Evolutionary conservation across 2,329 filamentous ascomycete genomes (phyloP), one percentile per base, ranked within the genome.

Genomic region (Beauveria pseudobassiana): DNA sequence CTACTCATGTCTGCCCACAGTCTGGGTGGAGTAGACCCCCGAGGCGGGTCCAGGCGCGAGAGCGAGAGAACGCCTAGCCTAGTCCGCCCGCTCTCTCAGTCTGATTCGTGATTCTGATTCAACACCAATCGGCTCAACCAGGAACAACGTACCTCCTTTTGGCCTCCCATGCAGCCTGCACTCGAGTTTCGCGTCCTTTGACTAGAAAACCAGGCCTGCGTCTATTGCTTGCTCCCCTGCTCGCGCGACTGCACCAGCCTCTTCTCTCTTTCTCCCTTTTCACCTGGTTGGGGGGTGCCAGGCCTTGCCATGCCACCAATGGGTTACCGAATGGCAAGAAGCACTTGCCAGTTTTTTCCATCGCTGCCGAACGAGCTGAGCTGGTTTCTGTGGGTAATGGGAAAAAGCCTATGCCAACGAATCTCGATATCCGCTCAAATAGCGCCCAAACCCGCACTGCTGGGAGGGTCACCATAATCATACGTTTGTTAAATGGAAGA

Each of bases 381-480:
- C 12, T 42, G 52, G 7, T 42, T 22, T 6, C 40, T 45, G 52
- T 54, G 52, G 52, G 52, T 54, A 43, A 6, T 26, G 12, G 20
- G 18, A 20, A n/a, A 34, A 34, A 20, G 26, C 49, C 14, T 42
- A n/a, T 52, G 51, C 34, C 14, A 20, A 30, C 40, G 22, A 45
- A 55, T 55, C 52, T 43, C 38, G 52, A 55, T 55, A 55, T 55
- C 52, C 52, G 52, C 52, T 28, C 40, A 26, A 42, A 16, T 54
- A 54, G 51, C 40, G 52, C 7, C 52, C 38, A 24, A 43, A 42
- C 38, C 12, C 38, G 30, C 5, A 24, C 52, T 7, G 1, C 34
- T 24, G 20, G 50, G 50, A 40, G 30, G 34, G 18, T 34, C 18
- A 46, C 7, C 20, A 46, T 46, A 46, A 43, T 46, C 9, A 46